These are phyloP conservation scores for Cryoendolithus antarcticus DNA, from an alignment of 2,329 filamentous ascomycete genomes.

Conservation along the genomic window DNA sequence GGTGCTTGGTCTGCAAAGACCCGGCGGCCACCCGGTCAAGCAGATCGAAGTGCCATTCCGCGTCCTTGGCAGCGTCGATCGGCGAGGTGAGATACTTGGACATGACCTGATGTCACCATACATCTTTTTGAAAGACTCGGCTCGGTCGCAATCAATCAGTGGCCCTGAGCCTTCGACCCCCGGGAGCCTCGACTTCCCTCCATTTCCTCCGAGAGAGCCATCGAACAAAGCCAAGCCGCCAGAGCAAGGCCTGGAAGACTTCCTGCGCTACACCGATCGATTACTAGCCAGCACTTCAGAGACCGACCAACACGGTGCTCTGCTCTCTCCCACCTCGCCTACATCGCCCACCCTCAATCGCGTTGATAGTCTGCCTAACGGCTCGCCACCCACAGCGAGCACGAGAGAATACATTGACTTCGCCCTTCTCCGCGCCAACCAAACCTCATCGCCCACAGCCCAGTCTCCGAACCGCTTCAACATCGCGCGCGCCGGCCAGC, in stretches of 20 bases:
- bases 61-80: constrained; percentile 84
- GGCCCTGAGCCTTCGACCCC: constrained; percentile 8
- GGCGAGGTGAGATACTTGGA: constrained; percentile 73
- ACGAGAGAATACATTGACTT: constrained; percentile 82
- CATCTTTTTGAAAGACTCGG: constrained; percentile 74
- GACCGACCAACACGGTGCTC: constrained; percentile 41
- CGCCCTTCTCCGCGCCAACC: constrained; percentile 69
- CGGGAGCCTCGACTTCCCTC: constrained; percentile 4
- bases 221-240: constrained; percentile 29
- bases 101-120: constrained; percentile 94
- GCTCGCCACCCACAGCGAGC: constrained; percentile 43
- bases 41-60: constrained; percentile 90
- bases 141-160: constrained; percentile 37
- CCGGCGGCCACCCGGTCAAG: constrained; percentile 68
- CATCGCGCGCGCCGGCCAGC: constrained; percentile 80
- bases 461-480: constrained; percentile 89
- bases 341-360: constrained; percentile 47
- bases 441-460: constrained; percentile 41
- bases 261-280: constrained; percentile 65
- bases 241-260: constrained; percentile 43
- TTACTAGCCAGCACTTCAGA: constrained; percentile 45
- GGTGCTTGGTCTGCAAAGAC: constrained; percentile 80
- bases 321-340: constrained; percentile 60
- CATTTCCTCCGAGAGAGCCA: constrained; percentile 9
- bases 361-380: constrained; percentile 22